Evolutionary conservation across 257 asterid species (phyloP).

Genomic region (Ilex asprella): DNA sequence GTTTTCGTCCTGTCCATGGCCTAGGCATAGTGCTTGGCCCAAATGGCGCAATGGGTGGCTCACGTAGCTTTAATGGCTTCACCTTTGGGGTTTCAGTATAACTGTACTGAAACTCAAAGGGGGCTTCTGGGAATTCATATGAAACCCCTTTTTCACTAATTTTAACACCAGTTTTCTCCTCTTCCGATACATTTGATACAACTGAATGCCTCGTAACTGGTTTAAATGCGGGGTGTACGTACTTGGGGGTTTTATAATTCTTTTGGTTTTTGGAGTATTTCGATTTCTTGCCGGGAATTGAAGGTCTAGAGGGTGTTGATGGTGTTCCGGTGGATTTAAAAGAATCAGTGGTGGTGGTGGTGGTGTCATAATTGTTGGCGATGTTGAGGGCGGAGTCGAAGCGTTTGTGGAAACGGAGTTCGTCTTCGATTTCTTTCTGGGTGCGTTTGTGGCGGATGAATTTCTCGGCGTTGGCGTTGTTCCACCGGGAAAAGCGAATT

Average conservation of each 20-base stretch:
- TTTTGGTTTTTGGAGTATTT: slow-evolving; percentile 55
- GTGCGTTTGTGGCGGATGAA: slow-evolving; percentile 46
- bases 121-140: slow-evolving; percentile 74
- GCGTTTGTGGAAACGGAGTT: slow-evolving; percentile 64
- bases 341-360: slow-evolving; percentile 54
- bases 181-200: slow-evolving; percentile 21
- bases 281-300: slow-evolving; percentile 75
- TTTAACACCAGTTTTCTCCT: slow-evolving; percentile 26
- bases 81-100: slow-evolving; percentile 90
- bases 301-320: slow-evolving; percentile 74
- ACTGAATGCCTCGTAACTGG: slow-evolving; percentile 30
- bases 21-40: slow-evolving; percentile 69
- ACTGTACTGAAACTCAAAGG: slow-evolving; percentile 85
- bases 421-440: slow-evolving; percentile 78
- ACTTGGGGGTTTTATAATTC: slow-evolving; percentile 1
- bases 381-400: slow-evolving; percentile 62
- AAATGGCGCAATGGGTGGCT: slow-evolving; percentile 82
- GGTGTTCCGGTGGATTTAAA: slow-evolving; percentile 84
- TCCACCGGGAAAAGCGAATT: slow-evolving; percentile 92
- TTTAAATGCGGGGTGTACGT: slow-evolving; percentile 54
- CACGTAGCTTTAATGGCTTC: slow-evolving; percentile 73
- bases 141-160: slow-evolving; percentile 67
- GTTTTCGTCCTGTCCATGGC: slow-evolving; percentile 92
- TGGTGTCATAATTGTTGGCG: slow-evolving; percentile 61
- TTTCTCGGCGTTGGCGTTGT: slow-evolving; percentile 92